phyloP scores from a whole-genome alignment of 208 protist genomes.

The Leishmania tropica region DNA sequence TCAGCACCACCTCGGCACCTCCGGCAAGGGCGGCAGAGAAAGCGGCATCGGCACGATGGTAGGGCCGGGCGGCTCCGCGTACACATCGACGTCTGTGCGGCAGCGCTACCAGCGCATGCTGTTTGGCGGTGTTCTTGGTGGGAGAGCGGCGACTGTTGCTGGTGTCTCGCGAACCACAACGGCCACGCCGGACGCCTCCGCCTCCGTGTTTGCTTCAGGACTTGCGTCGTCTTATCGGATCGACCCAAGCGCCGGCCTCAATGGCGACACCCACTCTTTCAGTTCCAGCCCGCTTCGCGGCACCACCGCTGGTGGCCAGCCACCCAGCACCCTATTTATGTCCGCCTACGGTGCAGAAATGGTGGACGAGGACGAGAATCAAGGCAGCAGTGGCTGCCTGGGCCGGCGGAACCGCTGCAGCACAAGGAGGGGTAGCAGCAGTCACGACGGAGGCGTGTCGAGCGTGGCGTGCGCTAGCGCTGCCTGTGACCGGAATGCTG shows the following conservation, averaged over 20 bases:
- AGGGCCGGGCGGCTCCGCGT: slow-evolving; percentile 14
- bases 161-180: not conserved
- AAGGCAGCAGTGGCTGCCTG: not conserved
- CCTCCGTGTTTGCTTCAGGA: not conserved
- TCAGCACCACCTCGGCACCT: slow-evolving; percentile 15
- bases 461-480: not conserved
- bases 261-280: not conserved
- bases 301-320: not conserved
- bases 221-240: not conserved
- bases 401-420: slow-evolving; percentile 4
- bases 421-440: not conserved
- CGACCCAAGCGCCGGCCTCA: not conserved
- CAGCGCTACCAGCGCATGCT: slow-evolving; percentile 36
- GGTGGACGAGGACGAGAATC: slow-evolving; percentile 33
- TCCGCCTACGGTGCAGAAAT: slow-evolving; percentile 35
- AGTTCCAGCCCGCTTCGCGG: not conserved
- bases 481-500: not conserved
- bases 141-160: not conserved
- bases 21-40: slow-evolving; percentile 8
- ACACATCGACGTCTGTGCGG: slow-evolving; percentile 23
- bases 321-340: slow-evolving; percentile 29
- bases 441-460: not conserved
- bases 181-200: not conserved
- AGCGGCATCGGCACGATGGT: slow-evolving; percentile 12
- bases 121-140: slow-evolving; percentile 20